Evolutionary conservation across 306 rosid species (phyloP), one percentile per base, ranked within the genome.

Genomic region (Citrullus mucosospermus): DNA sequence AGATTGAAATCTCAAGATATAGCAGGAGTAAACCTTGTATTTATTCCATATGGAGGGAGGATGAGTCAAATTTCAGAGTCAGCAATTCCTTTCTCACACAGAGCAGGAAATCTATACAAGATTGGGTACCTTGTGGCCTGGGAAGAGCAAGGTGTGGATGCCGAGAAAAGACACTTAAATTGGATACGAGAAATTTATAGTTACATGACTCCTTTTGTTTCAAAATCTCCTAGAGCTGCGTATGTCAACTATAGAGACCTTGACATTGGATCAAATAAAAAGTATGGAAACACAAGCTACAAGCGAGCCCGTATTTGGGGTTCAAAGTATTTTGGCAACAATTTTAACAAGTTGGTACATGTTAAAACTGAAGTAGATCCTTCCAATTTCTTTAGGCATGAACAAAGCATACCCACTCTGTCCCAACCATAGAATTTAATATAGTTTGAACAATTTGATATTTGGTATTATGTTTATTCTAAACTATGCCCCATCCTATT

Each of bases 41-140:
- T 85, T 78, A 87, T 78, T 36, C 98, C 97, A 0, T 93, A 90
- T 57, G 98, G 98, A 0, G 98, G 96, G 67, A 83, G 28, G 82
- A 91, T 88, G 98, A 81, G 83, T 78, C 38, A 12, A 32, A 60
- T 60, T 60, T 60, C 66, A 1, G 66, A 60, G 68, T 83, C 88
- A 0, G 82, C 80, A 66, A 87, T n/a, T 17, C 93, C 97, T 1
- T 91, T 90, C 50, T 90, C 93, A 20, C 97, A 90, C 43, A 84
- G 97, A 67, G 88, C 88, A 18, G 71, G 46, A 65, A 12, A 6
- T 66, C 12, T 15, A 18, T 66, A 66, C 28, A 1, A 66, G 5
- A 66, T 61, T 30, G 68, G 89, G 81, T 89, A 87, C 59, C 0
- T 90, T 9, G 13, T 77, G 0, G 9, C 11, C 4, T 93, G 98